Evolutionary conservation across 2,329 filamentous ascomycete species (phyloP).

Genomic region (Bipolaris bicolor): DNA sequence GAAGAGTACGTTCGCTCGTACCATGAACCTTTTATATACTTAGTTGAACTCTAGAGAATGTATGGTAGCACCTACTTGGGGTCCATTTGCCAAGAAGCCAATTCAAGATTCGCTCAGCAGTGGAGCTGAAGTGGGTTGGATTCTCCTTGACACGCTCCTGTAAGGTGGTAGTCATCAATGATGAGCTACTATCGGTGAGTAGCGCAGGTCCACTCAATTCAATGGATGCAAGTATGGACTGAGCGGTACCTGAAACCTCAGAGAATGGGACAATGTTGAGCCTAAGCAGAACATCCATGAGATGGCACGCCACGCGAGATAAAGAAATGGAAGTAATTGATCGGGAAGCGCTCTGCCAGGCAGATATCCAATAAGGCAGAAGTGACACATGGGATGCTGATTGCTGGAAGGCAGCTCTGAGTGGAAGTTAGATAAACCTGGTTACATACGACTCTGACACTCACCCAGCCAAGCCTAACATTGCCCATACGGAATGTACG

Average conservation of each 20-base stretch:
- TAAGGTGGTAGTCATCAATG: constrained; percentile 73
- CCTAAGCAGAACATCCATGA: constrained; percentile 72
- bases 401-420: constrained; percentile 41
- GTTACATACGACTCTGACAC: constrained; percentile 27
- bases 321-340: constrained; percentile 72
- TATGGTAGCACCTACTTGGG: constrained; percentile 64
- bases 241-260: constrained; percentile 70
- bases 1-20: constrained; percentile 71
- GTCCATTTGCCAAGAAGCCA: constrained; percentile 87
- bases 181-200: constrained; percentile 78
- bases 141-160: constrained; percentile 70
- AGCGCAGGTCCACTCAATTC: constrained; percentile 81
- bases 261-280: constrained; percentile 70
- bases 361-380: constrained; percentile 67
- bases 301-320: constrained; percentile 77
- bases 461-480: constrained; percentile 81
- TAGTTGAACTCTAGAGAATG: constrained; percentile 6
- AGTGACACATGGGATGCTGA: constrained; percentile 41
- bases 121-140: constrained; percentile 70
- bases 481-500: constrained; percentile 73
- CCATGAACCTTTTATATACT: constrained; percentile 48
- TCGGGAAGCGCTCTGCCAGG: constrained; percentile 77
- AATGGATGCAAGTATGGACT: constrained; percentile 74
- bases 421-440: constrained; percentile 3
- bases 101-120: constrained; percentile 73